These are phyloP conservation scores for Debaryomyces robertsiae DNA, from an alignment of 1,139 yeast genomes.

Conservation along the genomic window DNA sequence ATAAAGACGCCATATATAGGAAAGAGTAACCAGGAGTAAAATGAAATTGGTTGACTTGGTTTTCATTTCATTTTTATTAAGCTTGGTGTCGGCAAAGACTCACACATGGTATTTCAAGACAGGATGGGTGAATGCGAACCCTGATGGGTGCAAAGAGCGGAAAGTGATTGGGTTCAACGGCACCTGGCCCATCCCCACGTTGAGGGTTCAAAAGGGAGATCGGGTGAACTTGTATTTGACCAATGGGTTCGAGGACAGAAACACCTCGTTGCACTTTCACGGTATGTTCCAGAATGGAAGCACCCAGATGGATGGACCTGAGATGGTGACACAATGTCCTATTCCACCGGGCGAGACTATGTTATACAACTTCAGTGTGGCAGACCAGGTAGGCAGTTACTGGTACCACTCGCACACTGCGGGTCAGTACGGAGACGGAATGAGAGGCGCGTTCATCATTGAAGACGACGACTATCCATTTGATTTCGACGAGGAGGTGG, in stretches of 20 bases:
- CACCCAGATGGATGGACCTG: slow-evolving; percentile 77
- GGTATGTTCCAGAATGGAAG: slow-evolving; percentile 68
- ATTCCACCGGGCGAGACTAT: slow-evolving; percentile 66
- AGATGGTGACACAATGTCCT: slow-evolving; percentile 77
- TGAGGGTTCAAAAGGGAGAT: slow-evolving; percentile 66
- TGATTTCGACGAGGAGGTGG: slow-evolving; percentile 62
- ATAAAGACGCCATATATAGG: slow-evolving; percentile 5
- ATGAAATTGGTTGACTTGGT: slow-evolving; percentile 17
- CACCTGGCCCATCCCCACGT: slow-evolving; percentile 73
- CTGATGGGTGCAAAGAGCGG: slow-evolving; percentile 59
- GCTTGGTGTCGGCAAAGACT: slow-evolving; percentile 38
- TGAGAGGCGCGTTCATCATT: slow-evolving; percentile 70
- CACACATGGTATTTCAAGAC: slow-evolving; percentile 57
- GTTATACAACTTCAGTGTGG: slow-evolving; percentile 65
- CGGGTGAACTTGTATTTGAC: slow-evolving; percentile 58
- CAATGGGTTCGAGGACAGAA: slow-evolving; percentile 55
- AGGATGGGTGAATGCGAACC: slow-evolving; percentile 58
- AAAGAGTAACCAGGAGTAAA: slow-evolving; percentile 8
- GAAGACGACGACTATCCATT: slow-evolving; percentile 62
- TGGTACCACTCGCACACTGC: slow-evolving; percentile 87
- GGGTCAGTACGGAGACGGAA: slow-evolving; percentile 76
- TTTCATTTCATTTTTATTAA: slow-evolving; percentile 16
- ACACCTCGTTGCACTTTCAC: slow-evolving; percentile 75
- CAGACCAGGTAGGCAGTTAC: slow-evolving; percentile 68
- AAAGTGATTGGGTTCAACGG: slow-evolving; percentile 67